These are phyloP conservation scores for Hippophae gyantsensis DNA, from an alignment of 306 rosid species.

Conservation along the genomic window DNA sequence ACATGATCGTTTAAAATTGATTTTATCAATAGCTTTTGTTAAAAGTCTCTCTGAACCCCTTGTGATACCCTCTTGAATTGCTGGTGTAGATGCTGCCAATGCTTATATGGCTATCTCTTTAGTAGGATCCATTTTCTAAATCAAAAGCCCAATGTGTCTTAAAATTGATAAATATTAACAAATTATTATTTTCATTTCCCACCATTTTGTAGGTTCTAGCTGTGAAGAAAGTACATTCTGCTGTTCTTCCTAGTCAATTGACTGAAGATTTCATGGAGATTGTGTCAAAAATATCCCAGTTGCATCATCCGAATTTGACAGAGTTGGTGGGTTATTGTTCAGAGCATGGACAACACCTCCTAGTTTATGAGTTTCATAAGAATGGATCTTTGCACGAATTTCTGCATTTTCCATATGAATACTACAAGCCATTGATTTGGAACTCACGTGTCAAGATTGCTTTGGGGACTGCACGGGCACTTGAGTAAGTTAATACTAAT, in stretches of 20 bases:
- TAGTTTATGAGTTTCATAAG: conserved; percentile 77
- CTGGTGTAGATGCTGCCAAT: not conserved
- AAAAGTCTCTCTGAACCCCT: not conserved
- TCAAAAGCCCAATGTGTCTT: not conserved
- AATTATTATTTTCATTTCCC: not conserved
- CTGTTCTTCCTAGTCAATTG: conserved; percentile 42
- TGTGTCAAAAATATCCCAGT: conserved; percentile 56
- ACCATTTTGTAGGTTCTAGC: conserved; percentile 67
- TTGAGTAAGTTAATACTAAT: conserved; percentile 55
- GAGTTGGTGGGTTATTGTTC: conserved; percentile 94
- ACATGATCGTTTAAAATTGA: not conserved
- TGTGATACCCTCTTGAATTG: not conserved
- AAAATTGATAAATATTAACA: not conserved
- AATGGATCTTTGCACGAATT: conserved; percentile 80
- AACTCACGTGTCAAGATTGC: conserved; percentile 95
- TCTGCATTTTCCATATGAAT: conserved; percentile 79
- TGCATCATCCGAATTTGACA: conserved; percentile 85
- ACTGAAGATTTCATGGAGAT: conserved; percentile 61
- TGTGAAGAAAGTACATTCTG: conserved; percentile 85
- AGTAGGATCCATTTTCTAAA: not conserved
- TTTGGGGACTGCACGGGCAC: conserved; percentile 89
- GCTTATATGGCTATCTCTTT: not conserved
- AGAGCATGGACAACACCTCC: conserved; percentile 94
- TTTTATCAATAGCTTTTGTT: not conserved
- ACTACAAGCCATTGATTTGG: conserved; percentile 87